Conservation (phyloP, 768 basidiomycete species). For the Tricholoma furcatifolium region DNA sequence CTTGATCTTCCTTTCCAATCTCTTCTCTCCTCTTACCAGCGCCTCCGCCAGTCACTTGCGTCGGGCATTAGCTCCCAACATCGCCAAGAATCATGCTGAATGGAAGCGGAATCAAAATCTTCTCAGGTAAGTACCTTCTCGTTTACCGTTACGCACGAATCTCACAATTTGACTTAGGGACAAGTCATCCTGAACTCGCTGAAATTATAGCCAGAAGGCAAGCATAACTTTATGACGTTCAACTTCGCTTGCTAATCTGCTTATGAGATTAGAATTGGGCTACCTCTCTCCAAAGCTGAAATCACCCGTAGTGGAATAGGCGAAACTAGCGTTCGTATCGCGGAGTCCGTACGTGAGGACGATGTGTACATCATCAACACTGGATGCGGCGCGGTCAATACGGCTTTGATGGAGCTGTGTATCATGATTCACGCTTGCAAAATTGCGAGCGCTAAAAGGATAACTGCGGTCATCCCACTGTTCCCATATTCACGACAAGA, state of each 20-base stretch:
- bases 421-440: constrained; percentile 99
- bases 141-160: neutral
- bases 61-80: constrained; percentile 4
- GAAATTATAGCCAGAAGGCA: constrained; percentile 93
- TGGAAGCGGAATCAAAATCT: constrained; percentile 57
- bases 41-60: neutral
- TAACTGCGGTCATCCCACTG: constrained; percentile 97
- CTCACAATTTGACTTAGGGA: constrained; percentile 50
- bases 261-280: constrained; percentile 66
- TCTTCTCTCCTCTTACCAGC: neutral
- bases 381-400: constrained; percentile 83
- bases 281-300: constrained; percentile 84
- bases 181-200: constrained; percentile 93
- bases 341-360: constrained; percentile 94
- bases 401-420: constrained; percentile 95
- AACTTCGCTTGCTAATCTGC: constrained; percentile 16
- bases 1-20: constrained; percentile 1
- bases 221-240: constrained; percentile 20
- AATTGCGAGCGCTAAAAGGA: constrained; percentile 97
- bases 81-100: constrained; percentile 39
- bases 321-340: constrained; percentile 89
- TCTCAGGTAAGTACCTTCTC: constrained; percentile 39
- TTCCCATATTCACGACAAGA: constrained; percentile 98
- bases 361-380: constrained; percentile 99
- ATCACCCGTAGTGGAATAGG: constrained; percentile 88